Evolutionary conservation across 345 rosid genomes (phyloP).

Genomic region (Triadica sebifera): DNA sequence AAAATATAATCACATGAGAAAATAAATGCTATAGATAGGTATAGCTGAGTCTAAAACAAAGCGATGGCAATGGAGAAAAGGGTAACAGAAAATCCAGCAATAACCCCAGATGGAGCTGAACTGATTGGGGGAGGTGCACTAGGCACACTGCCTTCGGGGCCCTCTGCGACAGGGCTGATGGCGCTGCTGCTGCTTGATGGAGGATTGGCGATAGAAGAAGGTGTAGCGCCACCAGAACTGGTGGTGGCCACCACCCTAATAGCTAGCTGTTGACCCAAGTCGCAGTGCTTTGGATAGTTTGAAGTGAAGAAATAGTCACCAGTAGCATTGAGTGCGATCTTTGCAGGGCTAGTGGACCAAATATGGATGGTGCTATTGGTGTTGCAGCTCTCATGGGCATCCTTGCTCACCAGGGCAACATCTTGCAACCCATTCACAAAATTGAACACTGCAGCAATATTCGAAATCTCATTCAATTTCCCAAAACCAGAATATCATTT

Average conservation of each 20-base stretch:
- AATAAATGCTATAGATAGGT: neutral
- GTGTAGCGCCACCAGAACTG: neutral
- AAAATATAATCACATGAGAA: neutral
- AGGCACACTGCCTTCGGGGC: neutral
- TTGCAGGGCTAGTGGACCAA: conserved; percentile 7
- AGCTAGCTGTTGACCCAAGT: conserved; percentile 11
- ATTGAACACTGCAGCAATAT: conserved; percentile 6
- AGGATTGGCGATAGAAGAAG: neutral
- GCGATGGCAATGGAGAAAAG: neutral
- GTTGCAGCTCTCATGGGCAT: conserved; percentile 9
- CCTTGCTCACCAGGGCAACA: conserved; percentile 3
- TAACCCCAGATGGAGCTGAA: neutral
- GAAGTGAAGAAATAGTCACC: conserved; percentile 16
- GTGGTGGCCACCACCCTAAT: neutral
- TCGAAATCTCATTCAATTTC: neutral
- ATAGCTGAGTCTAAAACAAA: neutral
- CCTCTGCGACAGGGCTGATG: neutral
- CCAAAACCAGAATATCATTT: too few relatives aligned
- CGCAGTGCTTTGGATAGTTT: conserved; percentile 6
- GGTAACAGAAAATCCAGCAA: neutral
- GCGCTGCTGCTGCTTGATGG: conserved; percentile 3
- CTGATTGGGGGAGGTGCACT: neutral
- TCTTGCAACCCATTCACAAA: conserved; percentile 11
- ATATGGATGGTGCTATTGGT: conserved; percentile 1
- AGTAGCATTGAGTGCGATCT: neutral